Evolutionary conservation across 2,329 filamentous ascomycete species (phyloP).

Genomic region (Ustulina deusta): DNA sequence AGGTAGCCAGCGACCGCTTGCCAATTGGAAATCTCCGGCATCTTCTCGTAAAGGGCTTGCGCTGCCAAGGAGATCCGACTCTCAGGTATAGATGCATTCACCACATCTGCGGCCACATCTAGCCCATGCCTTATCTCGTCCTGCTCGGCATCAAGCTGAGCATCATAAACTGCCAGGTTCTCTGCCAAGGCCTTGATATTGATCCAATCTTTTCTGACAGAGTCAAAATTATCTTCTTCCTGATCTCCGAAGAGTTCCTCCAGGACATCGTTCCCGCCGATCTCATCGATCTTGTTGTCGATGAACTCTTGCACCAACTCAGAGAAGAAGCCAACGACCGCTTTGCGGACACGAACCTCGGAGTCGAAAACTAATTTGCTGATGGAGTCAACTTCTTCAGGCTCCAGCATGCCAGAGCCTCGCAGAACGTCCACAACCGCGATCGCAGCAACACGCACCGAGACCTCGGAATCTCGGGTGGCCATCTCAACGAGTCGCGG

Average conservation of each 20-base stretch:
- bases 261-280: slow-evolving; percentile 82
- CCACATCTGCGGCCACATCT: slow-evolving; percentile 64
- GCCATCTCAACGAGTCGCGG: slow-evolving; percentile 92
- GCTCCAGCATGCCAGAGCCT: slow-evolving; percentile 87
- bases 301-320: slow-evolving; percentile 87
- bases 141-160: slow-evolving; percentile 71
- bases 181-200: slow-evolving; percentile 92
- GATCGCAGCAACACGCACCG: slow-evolving; percentile 83
- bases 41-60: slow-evolving; percentile 84
- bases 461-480: slow-evolving; percentile 82
- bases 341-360: slow-evolving; percentile 85
- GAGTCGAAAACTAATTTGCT: slow-evolving; percentile 90
- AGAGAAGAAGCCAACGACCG: slow-evolving; percentile 90
- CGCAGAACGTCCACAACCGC: slow-evolving; percentile 85
- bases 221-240: slow-evolving; percentile 81
- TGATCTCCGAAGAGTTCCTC: slow-evolving; percentile 78
- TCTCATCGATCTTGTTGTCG: slow-evolving; percentile 81
- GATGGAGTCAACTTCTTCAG: slow-evolving; percentile 88
- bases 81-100: slow-evolving; percentile 75
- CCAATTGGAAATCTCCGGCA: slow-evolving; percentile 87
- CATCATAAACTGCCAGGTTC: slow-evolving; percentile 83
- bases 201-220: slow-evolving; percentile 85
- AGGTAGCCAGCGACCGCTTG: slow-evolving; percentile 90
- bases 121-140: slow-evolving; percentile 59
- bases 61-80: slow-evolving; percentile 88